These are phyloP conservation scores for Endotrypanum monterogeii DNA, from an alignment of 208 protist genomes.

Conservation along the genomic window DNA sequence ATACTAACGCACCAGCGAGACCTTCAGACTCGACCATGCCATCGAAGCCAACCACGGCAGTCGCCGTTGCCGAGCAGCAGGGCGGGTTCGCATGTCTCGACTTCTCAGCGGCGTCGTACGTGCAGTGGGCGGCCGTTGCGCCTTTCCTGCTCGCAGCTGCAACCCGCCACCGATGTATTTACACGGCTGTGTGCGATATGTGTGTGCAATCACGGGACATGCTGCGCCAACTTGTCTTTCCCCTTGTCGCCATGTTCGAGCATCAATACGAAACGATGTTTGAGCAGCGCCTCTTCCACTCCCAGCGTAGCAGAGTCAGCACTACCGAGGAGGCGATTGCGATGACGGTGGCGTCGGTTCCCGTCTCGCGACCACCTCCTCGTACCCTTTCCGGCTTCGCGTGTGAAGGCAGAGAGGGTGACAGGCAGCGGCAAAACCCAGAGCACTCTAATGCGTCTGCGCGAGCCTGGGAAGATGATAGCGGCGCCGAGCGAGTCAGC, in stretches of 20 bases:
- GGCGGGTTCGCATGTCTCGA: constrained; percentile 61
- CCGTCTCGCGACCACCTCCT: neutral
- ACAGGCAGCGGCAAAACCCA: neutral
- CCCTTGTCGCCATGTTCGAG: constrained; percentile 69
- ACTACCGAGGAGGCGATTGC: neutral
- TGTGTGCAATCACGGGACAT: constrained; percentile 61
- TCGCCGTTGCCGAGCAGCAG: neutral
- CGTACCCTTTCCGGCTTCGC: neutral
- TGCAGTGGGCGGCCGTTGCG: constrained; percentile 63
- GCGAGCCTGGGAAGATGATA: neutral
- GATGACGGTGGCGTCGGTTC: neutral
- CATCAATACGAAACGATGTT: constrained; percentile 42
- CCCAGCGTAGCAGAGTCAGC: neutral
- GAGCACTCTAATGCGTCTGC: neutral
- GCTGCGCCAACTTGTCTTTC: constrained; percentile 73
- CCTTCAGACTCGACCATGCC: neutral
- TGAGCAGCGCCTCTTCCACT: constrained; percentile 13
- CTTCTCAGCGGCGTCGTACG: constrained; percentile 55
- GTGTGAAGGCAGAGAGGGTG: neutral
- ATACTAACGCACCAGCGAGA: neutral
- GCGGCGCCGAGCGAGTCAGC: neutral
- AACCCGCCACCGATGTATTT: constrained; percentile 39
- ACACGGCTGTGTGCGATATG: constrained; percentile 65
- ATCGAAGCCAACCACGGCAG: neutral
- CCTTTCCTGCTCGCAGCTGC: constrained; percentile 60